A percentile compares a stretch with the other conserved stretches of the same genome.
phyloP scores from a whole-genome alignment of 2,329 filamentous ascomycete genomes.

The Pseudogymnoascus sp. region DNA sequence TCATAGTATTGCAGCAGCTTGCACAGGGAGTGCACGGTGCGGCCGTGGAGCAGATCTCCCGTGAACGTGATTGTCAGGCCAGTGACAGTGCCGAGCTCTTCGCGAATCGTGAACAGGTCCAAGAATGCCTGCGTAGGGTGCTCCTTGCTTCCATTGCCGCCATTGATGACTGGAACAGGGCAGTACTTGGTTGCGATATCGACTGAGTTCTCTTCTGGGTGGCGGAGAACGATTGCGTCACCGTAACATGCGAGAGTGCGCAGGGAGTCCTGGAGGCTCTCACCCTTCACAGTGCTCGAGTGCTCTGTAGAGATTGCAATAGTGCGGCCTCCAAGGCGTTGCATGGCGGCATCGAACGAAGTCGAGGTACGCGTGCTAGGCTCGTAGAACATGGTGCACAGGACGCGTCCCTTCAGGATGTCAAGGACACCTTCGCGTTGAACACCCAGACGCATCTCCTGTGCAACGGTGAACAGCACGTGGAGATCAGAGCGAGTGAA shows the following conservation, averaged over 20 bases:
- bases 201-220: constrained; percentile 76
- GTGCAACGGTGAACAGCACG: constrained; percentile 88
- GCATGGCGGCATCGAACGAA: constrained; percentile 98
- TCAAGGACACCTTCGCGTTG: constrained; percentile 87
- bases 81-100: constrained; percentile 92
- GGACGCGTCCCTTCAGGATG: constrained; percentile 75
- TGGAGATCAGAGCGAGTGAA: constrained; percentile 85
- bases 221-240: constrained; percentile 92
- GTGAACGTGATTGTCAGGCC: constrained; percentile 94
- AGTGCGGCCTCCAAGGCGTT: constrained; percentile 85
- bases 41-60: constrained; percentile 87
- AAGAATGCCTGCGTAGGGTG: constrained; percentile 97
- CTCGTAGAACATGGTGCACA: constrained; percentile 95
- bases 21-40: constrained; percentile 90
- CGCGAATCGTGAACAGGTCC: constrained; percentile 95
- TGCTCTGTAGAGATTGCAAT: constrained; percentile 74
- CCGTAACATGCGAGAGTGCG: constrained; percentile 90
- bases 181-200: constrained; percentile 81
- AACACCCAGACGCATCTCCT: constrained; percentile 94
- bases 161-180: constrained; percentile 90
- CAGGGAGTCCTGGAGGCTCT: constrained; percentile 87
- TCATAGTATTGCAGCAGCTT: constrained; percentile 95
- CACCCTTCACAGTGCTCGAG: constrained; percentile 90
- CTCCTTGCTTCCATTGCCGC: constrained; percentile 90
- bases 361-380: constrained; percentile 91